A percentile compares a stretch with the other conserved stretches of the same genome.
Conservation (phyloP, 176 grass and related monocot species). For the Oryza nivara region DNA sequence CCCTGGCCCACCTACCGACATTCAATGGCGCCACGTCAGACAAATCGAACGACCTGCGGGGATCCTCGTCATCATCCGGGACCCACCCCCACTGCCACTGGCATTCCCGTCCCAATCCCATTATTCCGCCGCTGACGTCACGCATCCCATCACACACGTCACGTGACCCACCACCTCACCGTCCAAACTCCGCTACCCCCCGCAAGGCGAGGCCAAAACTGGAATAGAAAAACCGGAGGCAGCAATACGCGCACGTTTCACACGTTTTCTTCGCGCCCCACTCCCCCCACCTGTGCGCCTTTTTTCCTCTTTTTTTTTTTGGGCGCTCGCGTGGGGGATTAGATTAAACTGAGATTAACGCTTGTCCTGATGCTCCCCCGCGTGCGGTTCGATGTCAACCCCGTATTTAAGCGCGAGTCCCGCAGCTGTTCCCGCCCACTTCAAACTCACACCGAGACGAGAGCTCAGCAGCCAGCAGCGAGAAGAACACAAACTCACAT, state of each 20-base stretch:
- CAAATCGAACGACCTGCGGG: neutral
- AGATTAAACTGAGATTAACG: neutral
- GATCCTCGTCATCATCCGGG: neutral
- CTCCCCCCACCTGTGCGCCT: neutral
- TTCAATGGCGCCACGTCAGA: neutral
- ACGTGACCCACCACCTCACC: conserved; percentile 18
- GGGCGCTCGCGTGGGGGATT: neutral
- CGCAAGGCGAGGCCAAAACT: neutral
- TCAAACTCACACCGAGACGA: conserved; percentile 23
- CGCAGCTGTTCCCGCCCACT: conserved; percentile 48
- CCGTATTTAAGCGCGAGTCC: conserved; percentile 24
- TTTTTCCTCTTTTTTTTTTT: neutral
- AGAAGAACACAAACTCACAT: neutral
- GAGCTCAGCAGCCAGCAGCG: neutral
- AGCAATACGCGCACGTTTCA: conserved; percentile 26
- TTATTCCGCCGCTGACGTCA: conserved; percentile 16
- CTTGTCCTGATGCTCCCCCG: conserved; percentile 12
- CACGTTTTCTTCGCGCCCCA: conserved; percentile 33
- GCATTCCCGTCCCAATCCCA: neutral
- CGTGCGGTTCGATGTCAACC: conserved; percentile 13
- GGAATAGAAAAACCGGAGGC: conserved; percentile 9
- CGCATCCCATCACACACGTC: neutral
- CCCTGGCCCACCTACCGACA: conserved; percentile 7
- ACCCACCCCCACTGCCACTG: no score
- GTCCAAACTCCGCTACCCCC: conserved; percentile 18